These are phyloP conservation scores for Herpetospermum pedunculosum DNA, from an alignment of 306 rosid genomes.

Conservation along the genomic window DNA sequence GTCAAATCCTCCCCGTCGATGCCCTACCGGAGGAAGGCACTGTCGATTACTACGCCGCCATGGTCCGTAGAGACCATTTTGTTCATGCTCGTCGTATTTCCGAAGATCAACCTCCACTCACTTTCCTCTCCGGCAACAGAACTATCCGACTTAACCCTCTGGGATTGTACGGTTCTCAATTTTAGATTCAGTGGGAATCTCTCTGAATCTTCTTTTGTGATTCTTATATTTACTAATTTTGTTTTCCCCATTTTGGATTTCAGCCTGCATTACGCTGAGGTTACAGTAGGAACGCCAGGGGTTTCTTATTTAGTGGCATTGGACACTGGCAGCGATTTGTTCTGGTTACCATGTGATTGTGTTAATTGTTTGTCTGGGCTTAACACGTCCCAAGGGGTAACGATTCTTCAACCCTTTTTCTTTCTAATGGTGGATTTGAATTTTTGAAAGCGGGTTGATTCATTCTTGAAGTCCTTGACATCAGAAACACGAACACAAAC, in stretches of 20 bases:
- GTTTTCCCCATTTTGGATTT: slow-evolving; percentile 2
- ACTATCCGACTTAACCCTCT: slow-evolving; percentile 29
- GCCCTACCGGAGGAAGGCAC: slow-evolving; percentile 48
- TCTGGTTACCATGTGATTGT: slow-evolving; percentile 96
- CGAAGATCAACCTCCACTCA: slow-evolving; percentile 24
- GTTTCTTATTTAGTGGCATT: slow-evolving; percentile 71
- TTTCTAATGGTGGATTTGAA: not conserved
- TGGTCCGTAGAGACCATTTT: slow-evolving; percentile 48
- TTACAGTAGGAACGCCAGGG: slow-evolving; percentile 82
- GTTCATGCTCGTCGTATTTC: slow-evolving; percentile 51
- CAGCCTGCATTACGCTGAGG: slow-evolving; percentile 90
- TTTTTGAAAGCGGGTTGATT: not conserved
- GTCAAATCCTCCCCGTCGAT: slow-evolving; percentile 39
- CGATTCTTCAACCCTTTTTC: not conserved
- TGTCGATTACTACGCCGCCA: slow-evolving; percentile 45
- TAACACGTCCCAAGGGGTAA: slow-evolving; percentile 27
- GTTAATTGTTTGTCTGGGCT: slow-evolving; percentile 31
- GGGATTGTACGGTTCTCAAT: slow-evolving; percentile 43
- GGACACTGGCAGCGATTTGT: slow-evolving; percentile 90
- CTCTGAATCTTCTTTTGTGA: not conserved
- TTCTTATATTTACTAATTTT: not conserved
- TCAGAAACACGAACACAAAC: not conserved
- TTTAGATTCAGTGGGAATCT: not conserved
- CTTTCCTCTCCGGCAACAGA: slow-evolving; percentile 38
- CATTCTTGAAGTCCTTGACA: not conserved